Base-by-base conservation (phyloP, 148 eudicot genomes). In the Hydrangea macrophylla region DNA sequence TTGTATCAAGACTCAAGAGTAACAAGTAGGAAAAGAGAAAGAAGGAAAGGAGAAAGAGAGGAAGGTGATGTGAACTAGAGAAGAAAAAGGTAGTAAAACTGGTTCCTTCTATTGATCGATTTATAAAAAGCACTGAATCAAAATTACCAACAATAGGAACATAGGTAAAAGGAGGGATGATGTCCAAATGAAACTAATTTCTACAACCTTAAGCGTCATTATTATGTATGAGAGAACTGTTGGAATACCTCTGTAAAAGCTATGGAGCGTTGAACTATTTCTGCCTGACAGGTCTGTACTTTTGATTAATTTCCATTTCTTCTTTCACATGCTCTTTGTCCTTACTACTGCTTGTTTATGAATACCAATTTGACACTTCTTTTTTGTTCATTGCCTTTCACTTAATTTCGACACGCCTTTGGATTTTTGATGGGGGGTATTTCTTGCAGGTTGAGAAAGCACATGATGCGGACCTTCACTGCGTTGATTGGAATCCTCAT, bases 401-500 rank as follows among this genome's bases (percentile, higher is more conserved):
- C 17, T 64, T 50, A 28, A 31, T 65, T 28, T 5, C 33, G 18
- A 50, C 51, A 53, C 33, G 2, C 18, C 0, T 1, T 12, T 7
- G 7, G 59, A 44, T 0, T 40, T 53, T 53, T 23, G 45, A 35
- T 51, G 51, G n/a, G n/a, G 17, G 25, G 39, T 24, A n/a, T 30
- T 28, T 50, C 8, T 73, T 82, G 39, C 82, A 94, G 98, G 98
- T 90, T 66, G 96, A 88, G 74, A 94, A 87, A 69, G 98, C 98
- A 55, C 98, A 94, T 57, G 62, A 85, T 82, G 86, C 97, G 72
- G 97, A 94, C 75, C 81, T 94, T 65, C 98, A 94, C 68, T 90
- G 97, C 78, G 98, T 94, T 73, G 98, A 94, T 82, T 94, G 97
- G 98, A 90, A 90, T 84, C 84, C 92, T 30, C 75, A 79, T 67